Base-by-base conservation (phyloP, 2,329 filamentous ascomycete species). In the Aspergillus tamarii region DNA sequence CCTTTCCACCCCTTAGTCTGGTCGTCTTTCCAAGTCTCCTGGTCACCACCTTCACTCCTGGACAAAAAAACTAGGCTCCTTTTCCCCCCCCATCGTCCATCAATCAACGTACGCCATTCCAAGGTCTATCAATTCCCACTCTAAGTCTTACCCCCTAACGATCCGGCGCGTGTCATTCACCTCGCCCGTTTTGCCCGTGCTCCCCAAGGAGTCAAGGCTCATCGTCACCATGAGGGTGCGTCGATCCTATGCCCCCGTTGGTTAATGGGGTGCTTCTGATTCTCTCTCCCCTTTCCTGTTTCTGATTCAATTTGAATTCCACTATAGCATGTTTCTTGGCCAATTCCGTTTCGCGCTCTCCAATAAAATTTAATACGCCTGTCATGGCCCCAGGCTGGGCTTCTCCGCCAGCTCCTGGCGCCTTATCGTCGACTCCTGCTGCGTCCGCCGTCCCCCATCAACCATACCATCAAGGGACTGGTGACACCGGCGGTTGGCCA, bases 331-430 rank as follows among this genome's bases (percentile, higher is more conserved):
- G 34, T 43, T 48, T 48, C 46, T 53, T 48, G 34, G 34, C 45
- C 48, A 26, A 53, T 34, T 41, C 12, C 32, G 36, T 58, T 45
- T 43, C 16, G 39, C 57, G 26, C 39, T 62, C 60, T 54, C 55
- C 61, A 64, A 61, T 64, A 52, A 64, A 56, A 64, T 41, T 59
- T 50, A 45, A 41, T 57, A 26, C 53, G 28, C 57, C 63, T 39
- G 60, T 64, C 59, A 69, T 69, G 68, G 61, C 64, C 68, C 65
- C 64, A 48, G 68, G 61, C 63, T 68, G 67, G 68, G 55, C 59
- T 54, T 65, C 68, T 69, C 63, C 66, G 66, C 67, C 66, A 61
- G 63, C 63, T 63, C 64, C 69, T 66, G 67, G 65, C 62, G 61
- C 50, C 58, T 60, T 63, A 57, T 59, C 65, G 48, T 21, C 45